Evolutionary conservation across 2,329 filamentous ascomycete species (phyloP), one percentile per base, ranked within the genome.

Genomic region (Chaetoscypha palmicola): DNA sequence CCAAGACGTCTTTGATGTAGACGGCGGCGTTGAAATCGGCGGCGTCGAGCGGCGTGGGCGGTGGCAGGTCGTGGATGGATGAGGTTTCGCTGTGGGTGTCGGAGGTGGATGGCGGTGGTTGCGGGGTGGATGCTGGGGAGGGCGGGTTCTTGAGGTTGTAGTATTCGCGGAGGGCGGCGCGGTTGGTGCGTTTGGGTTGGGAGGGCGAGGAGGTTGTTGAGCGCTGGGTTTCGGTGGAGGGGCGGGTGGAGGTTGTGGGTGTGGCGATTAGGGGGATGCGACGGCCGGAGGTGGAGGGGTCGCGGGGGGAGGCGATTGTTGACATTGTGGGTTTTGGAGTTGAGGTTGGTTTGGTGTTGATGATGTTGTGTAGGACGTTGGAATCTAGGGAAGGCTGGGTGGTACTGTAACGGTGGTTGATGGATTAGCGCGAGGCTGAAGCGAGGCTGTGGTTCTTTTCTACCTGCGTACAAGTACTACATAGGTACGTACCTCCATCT

Each of bases 151-250:
- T 83, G 38, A 97, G 75, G 61, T 92, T 92, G 68, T 97, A 97
- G 71, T 95, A 97, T 61, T 96, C 89, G 57, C 92, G 84, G 16
- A 97, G 75, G 5, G 91, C 91, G 44, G 84, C 79, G 52, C 91
- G 85, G 67, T 94, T 94, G 28, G 39, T 30, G 45, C 50, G 51
- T 52, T 44, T 52, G 49, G 51, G 47, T 42, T 53, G 47, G 56
- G 51, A 45, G 53, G 74, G 76, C 1, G 77, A 84, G 46, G 66
- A 68, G 49, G 76, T 68, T 49, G 70, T 74, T 47, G 81, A 87
- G 44, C 76, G 77, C 12, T 73, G 67, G 45, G 68, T 67, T 55
- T 90, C 84, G 63, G 86, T 71, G 26, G 85, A 90, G 3, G 84
- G 81, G 10, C 87, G 84, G 28, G 77, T 74, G 24, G 88, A 92